Evolutionary conservation across 345 rosid genomes (phyloP), one percentile per base, ranked within the genome.

Genomic region (Boechera retrofracta): DNA sequence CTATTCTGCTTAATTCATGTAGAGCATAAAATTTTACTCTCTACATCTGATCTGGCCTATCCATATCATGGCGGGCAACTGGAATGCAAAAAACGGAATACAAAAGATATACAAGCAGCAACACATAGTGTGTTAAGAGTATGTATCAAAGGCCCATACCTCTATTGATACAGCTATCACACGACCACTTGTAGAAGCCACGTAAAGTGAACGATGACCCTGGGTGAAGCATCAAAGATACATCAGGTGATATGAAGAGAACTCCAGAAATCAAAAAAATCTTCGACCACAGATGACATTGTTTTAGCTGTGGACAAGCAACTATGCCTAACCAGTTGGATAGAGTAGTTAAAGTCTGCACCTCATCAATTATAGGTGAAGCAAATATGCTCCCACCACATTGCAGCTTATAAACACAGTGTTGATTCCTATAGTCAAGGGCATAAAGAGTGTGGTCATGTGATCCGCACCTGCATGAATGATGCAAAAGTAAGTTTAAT

Each of bases 331-430:
- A 51, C 58, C 36, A 73, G 45, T 51, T 54, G 24, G 28, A 48
- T 31, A 69, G n/a, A 54, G 32, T 68, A n/a, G 66, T 16, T 74
- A 5, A 69, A 78, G 77, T n/a, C 49, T 78, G 71, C 70, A 94
- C 97, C 98, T 92, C 89, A 67, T 92, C 97, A 82, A 95, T 81
- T 78, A 87, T 84, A 69, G 99, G 99, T 4, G 97, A 90, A 29
- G 98, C 91, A 78, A 84, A 95, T 77, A 95, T 86, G 67, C 99
- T 95, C 54, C 99, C 99, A 53, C 94, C 96, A 76, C 97, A 91
- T 35, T 85, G 75, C 82, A 91, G 86, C 81, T 62, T 86, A 80
- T 84, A 89, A 60, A 88, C 76, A 80, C 98, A 95, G 72, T 86
- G 51, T 54, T 77, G 84, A 56, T 77, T 88, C 80, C 49, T 86